Percentiles rank a stretch among this genome's conserved stretches.
Evolutionary conservation across 208 protist species (phyloP).

Genomic region (Leishmania aethiopica): DNA sequence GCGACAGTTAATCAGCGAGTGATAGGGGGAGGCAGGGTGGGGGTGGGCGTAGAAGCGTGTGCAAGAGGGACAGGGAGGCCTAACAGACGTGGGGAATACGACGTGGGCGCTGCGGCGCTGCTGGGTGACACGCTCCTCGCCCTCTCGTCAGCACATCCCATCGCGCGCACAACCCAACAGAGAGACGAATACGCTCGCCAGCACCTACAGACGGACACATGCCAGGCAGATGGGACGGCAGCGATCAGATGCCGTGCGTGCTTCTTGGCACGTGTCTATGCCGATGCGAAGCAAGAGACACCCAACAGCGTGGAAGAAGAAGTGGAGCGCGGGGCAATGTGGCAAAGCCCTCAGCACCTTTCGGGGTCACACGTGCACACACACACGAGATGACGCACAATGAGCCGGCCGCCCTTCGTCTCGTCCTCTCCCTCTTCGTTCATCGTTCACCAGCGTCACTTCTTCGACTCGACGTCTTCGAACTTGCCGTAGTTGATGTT

Average conservation of each 20-base stretch:
- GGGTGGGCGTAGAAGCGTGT: not conserved
- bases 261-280: no score
- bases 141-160: not conserved
- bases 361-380: no score
- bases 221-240: no score
- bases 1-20: not conserved
- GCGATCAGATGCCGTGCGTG: no score
- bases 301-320: not conserved
- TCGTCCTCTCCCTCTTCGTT: not conserved
- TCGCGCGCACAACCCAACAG: not conserved
- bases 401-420: not conserved
- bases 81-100: not conserved
- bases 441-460: constrained; percentile 4
- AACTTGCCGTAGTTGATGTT: constrained; percentile 88
- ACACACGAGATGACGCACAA: not conserved
- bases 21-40: not conserved
- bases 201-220: not conserved
- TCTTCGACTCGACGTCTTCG: constrained; percentile 50
- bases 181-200: not conserved
- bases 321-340: not conserved
- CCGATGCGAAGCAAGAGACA: not conserved
- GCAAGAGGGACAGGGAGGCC: not conserved
- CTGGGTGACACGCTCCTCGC: not conserved
- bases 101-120: not conserved
- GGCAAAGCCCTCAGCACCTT: not conserved